Evolutionary conservation across 495 filamentous ascomycete species (phyloP).

Genomic region (Trichocladium antarcticum): DNA sequence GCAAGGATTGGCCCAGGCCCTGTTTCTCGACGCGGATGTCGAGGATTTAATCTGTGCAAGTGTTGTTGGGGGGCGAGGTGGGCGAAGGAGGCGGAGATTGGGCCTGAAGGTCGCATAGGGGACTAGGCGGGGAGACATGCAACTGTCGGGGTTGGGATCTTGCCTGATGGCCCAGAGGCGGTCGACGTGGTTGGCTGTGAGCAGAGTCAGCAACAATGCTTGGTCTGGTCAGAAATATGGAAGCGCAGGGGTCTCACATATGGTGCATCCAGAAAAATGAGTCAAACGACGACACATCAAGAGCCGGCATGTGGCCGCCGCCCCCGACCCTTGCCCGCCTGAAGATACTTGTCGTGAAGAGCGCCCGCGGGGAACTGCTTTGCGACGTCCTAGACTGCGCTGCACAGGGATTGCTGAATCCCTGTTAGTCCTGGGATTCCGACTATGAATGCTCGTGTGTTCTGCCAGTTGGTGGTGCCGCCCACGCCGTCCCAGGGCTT

Average conservation of each 20-base stretch:
- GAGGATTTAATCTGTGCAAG: constrained; percentile 35
- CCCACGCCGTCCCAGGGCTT: constrained; percentile 31
- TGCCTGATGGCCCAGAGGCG: constrained; percentile 64
- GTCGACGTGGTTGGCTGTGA: constrained; percentile 39
- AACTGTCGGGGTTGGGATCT: constrained; percentile 48
- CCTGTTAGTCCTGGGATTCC: neutral
- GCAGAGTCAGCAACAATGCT: neutral
- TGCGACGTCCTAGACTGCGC: constrained; percentile 42
- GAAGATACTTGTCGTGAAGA: constrained; percentile 33
- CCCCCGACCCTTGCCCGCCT: constrained; percentile 38
- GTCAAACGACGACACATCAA: constrained; percentile 58
- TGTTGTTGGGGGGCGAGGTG: constrained; percentile 25
- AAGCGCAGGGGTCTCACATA: constrained; percentile 25
- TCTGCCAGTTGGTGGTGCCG: constrained; percentile 20
- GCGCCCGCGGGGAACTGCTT: constrained; percentile 33
- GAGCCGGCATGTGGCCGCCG: constrained; percentile 51
- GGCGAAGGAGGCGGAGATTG: constrained; percentile 15
- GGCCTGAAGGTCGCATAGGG: constrained; percentile 42
- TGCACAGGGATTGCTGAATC: constrained; percentile 44
- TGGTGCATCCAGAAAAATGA: constrained; percentile 63
- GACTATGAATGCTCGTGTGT: constrained; percentile 31
- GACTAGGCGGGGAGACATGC: constrained; percentile 40
- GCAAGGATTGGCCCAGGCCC: constrained; percentile 30
- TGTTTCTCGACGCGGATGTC: constrained; percentile 35
- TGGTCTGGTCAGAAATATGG: no score